phyloP scores from a whole-genome alignment of 768 basidiomycete genomes.

The Macrolepiota fuliginosa region DNA sequence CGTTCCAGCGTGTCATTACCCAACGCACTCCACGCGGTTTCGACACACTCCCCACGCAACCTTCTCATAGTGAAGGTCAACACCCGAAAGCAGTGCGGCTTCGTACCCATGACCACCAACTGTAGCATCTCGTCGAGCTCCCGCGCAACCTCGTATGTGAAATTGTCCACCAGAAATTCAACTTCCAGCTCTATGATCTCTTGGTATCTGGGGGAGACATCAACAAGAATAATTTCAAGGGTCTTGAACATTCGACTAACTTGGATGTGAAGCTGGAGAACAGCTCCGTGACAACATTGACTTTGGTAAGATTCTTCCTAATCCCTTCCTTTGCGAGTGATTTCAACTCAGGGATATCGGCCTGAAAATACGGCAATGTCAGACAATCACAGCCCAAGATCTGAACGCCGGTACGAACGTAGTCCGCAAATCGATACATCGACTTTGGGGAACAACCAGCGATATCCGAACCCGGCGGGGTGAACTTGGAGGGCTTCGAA shows the following conservation, averaged over 20 bases:
- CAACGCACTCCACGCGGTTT: background rate
- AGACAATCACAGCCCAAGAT: background rate
- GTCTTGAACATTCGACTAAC: slow-evolving; percentile 2
- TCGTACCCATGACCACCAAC: background rate
- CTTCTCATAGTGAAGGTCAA: background rate
- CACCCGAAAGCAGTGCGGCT: background rate
- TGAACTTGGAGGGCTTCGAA: background rate
- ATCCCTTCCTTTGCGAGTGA: slow-evolving; percentile 12
- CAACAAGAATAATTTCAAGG: background rate
- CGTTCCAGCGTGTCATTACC: background rate
- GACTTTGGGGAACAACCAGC: slow-evolving; percentile 32
- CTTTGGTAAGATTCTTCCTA: background rate
- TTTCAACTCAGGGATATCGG: slow-evolving; percentile 1
- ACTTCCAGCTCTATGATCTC: slow-evolving; percentile 1
- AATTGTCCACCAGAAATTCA: background rate
- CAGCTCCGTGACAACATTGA: slow-evolving; percentile 14
- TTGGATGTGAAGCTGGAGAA: slow-evolving; percentile 11
- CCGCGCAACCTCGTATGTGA: background rate
- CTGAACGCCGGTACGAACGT: background rate
- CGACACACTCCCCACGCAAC: background rate
- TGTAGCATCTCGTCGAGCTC: background rate
- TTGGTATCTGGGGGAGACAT: background rate
- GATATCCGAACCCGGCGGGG: background rate
- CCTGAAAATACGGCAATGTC: background rate
- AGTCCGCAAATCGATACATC: slow-evolving; percentile 32